Evolutionary conservation across 2,329 filamentous ascomycete genomes (phyloP).

Genomic region (Colletotrichum horii): DNA sequence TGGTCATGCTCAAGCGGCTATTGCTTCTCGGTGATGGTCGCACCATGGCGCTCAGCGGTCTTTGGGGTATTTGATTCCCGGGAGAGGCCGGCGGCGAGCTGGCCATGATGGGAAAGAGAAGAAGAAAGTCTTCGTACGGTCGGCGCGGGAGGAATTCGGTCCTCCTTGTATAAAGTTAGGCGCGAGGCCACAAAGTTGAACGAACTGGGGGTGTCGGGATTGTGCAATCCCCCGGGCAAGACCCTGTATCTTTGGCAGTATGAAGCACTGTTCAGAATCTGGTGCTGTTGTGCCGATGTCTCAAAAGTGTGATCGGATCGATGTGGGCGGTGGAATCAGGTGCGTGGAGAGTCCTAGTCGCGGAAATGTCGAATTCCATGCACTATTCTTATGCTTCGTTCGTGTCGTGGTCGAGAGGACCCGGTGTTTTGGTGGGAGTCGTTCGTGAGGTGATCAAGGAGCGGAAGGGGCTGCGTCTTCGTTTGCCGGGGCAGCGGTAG

Average conservation of each 20-base stretch:
- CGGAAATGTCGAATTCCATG: slow-evolving; percentile 3
- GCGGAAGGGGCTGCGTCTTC: not conserved
- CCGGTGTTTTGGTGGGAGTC: not conserved
- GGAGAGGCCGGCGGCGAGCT: slow-evolving; percentile 74
- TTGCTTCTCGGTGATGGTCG: slow-evolving; percentile 75
- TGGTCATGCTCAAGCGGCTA: slow-evolving; percentile 85
- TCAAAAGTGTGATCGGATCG: slow-evolving; percentile 11
- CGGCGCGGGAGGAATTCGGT: slow-evolving; percentile 4
- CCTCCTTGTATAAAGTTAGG: slow-evolving; percentile 12
- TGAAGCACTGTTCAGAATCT: slow-evolving; percentile 10
- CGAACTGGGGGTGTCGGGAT: slow-evolving; percentile 7
- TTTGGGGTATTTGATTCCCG: slow-evolving; percentile 55
- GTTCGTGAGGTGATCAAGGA: not conserved
- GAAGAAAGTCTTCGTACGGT: slow-evolving; percentile 14
- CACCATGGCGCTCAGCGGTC: slow-evolving; percentile 83
- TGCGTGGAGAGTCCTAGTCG: slow-evolving; percentile 7
- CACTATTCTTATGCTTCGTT: slow-evolving; percentile 14
- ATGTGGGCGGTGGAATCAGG: not conserved
- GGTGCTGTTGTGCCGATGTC: slow-evolving; percentile 12
- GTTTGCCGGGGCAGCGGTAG: not conserved
- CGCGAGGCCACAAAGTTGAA: not conserved
- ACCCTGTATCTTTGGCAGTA: slow-evolving; percentile 7
- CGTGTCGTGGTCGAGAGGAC: not conserved
- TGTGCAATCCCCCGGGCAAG: slow-evolving; percentile 10
- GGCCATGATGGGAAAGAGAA: slow-evolving; percentile 56